Evolutionary conservation across 495 filamentous ascomycete species (phyloP), one percentile per base, ranked within the genome.

Genomic region (Lasiosphaeria ovina): DNA sequence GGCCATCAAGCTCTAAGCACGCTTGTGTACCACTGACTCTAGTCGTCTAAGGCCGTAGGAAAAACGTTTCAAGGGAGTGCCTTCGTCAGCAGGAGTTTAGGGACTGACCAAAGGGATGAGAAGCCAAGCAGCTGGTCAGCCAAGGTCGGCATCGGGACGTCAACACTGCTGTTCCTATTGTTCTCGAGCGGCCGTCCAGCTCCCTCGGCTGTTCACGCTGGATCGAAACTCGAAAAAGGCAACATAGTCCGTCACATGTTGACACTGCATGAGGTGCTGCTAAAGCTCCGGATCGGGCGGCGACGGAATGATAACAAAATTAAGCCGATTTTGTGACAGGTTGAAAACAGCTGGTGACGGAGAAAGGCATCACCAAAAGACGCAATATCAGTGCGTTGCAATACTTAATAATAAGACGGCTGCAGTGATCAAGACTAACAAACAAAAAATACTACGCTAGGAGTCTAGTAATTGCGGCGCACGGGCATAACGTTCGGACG

Each of bases 291-390:
- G 44, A 47, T 47, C 6, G 44, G 44, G 44, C 44, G 44, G 6
- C 16, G 44, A n/a, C 5, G 12, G 44, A 24, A 47, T 6, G 9
- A 51, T 51, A 51, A 51, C 49, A 35, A 14, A n/a, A 14, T 11
- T 5, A 42, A 9, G 44, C 12, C 4, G 44, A n/a, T n/a, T 47
- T 47, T 47, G 44, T 47, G 44, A 47, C 44, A 47, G 12, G 44
- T 47, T 47, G 16, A 47, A 11, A 47, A 47, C 24, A 24, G 24
- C 24, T 24, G 24, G 24, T 24, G 24, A 47, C 16, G 44, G 44
- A 14, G 8, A 47, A 51, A 6, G 49, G 49, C 11, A 51, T 24
- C 49, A 51, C 49, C 44, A n/a, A 35, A 51, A 51, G 16, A 32
- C 17, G 49, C 49, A 51, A 51, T 51, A 31, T 32, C 32, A 51